A percentile compares a stretch with the other conserved stretches of the same genome.
phyloP scores from a whole-genome alignment of 2,329 filamentous ascomycete genomes.

The Fusarium nisikadoi region DNA sequence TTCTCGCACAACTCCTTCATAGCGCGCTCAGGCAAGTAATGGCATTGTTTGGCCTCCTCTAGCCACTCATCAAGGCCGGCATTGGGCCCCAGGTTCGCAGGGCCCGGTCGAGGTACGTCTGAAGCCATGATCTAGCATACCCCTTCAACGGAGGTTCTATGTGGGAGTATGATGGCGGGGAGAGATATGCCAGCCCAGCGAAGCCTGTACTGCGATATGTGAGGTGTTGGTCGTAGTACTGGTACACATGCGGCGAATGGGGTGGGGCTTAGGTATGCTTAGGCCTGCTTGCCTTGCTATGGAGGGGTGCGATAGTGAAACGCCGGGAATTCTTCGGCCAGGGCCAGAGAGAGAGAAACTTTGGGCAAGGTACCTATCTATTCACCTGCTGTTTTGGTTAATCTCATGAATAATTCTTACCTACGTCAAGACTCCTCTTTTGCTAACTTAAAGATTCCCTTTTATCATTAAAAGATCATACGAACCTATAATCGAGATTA shows the following conservation, averaged over 20 bases:
- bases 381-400: neutral
- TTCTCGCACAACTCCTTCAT: slow-evolving; percentile 99
- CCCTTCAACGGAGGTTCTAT: slow-evolving; percentile 35
- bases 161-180: slow-evolving; percentile 33
- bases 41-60: slow-evolving; percentile 94
- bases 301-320: slow-evolving; percentile 47
- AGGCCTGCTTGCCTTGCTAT: slow-evolving; percentile 29
- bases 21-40: slow-evolving; percentile 92
- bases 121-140: slow-evolving; percentile 52
- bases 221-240: slow-evolving; percentile 27
- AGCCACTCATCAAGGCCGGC: slow-evolving; percentile 96
- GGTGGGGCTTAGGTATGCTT: slow-evolving; percentile 38
- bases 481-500: neutral
- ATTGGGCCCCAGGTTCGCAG: slow-evolving; percentile 83
- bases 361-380: neutral
- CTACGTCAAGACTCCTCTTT: neutral
- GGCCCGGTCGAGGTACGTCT: slow-evolving; percentile 85
- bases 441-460: neutral
- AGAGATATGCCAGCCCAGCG: slow-evolving; percentile 39
- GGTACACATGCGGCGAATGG: slow-evolving; percentile 39
- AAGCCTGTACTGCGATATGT: slow-evolving; percentile 37
- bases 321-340: slow-evolving; percentile 46
- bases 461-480: neutral
- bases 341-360: slow-evolving; percentile 6
- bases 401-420: neutral